A percentile compares a stretch with the other conserved stretches of the same genome.
Conservation (phyloP, 495 filamentous ascomycete species). For the Penicillium riverlandense region DNA sequence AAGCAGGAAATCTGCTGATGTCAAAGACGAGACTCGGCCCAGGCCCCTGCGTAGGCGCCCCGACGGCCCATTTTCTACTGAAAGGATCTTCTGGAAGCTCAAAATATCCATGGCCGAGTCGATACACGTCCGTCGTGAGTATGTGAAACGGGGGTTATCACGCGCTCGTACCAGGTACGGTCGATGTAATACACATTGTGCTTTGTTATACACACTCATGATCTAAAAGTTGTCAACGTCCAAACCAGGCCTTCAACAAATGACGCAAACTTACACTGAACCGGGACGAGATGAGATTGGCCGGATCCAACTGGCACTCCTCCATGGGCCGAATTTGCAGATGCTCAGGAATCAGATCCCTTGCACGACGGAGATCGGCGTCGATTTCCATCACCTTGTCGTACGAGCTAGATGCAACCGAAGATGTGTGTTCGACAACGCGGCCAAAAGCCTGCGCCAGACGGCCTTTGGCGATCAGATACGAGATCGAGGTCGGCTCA, state of each 20-base stretch:
- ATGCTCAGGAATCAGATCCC: constrained; percentile 68
- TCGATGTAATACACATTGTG: constrained; percentile 79
- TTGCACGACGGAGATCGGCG: constrained; percentile 63
- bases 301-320: constrained; percentile 66
- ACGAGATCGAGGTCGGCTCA: constrained; percentile 81
- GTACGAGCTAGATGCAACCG: constrained; percentile 50
- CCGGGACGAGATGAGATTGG: constrained; percentile 77
- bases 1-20: constrained; percentile 77
- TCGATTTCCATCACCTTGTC: constrained; percentile 84
- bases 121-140: constrained; percentile 79
- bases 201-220: constrained; percentile 87
- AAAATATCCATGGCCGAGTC: constrained; percentile 80
- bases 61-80: constrained; percentile 58
- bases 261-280: constrained; percentile 45
- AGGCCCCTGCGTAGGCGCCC: constrained; percentile 67
- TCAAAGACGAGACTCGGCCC: constrained; percentile 69
- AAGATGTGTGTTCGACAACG: constrained; percentile 46
- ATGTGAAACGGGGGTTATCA: constrained; percentile 73
- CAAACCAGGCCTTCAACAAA: too few species aligned
- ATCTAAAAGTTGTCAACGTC: constrained; percentile 31
- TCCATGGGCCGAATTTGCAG: constrained; percentile 71
- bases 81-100: constrained; percentile 65
- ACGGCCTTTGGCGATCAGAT: constrained; percentile 75
- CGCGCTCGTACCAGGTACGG: constrained; percentile 73
- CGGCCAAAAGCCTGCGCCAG: constrained; percentile 55